phyloP scores from a whole-genome alignment of 768 basidiomycete species.

The Lactarius vividus region DNA sequence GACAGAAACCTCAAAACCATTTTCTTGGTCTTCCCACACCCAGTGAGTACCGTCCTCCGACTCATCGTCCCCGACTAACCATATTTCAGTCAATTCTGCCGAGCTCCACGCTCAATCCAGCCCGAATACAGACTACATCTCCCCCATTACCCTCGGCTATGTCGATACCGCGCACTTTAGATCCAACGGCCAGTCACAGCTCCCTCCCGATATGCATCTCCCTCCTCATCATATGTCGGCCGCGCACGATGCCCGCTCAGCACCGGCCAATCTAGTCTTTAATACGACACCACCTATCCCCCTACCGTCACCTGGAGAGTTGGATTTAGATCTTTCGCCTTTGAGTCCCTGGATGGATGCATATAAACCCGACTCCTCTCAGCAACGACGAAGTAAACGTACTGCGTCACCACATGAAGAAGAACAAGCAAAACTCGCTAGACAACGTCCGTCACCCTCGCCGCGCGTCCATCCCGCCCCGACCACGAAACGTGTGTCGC shows the following conservation, averaged over 20 bases:
- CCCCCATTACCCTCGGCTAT: constrained; percentile 57
- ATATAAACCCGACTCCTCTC: constrained; percentile 40
- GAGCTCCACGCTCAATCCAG: constrained; percentile 63
- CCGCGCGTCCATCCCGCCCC: constrained; percentile 13
- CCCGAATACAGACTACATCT: constrained; percentile 50
- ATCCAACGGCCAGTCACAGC: constrained; percentile 26
- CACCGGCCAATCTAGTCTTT: constrained; percentile 75
- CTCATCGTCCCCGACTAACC: constrained; percentile 15
- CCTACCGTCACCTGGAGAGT: constrained; percentile 47
- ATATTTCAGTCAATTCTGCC: constrained; percentile 39
- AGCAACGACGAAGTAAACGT: constrained; percentile 21
- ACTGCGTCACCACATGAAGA: constrained; percentile 26
- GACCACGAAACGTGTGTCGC: constrained; percentile 14
- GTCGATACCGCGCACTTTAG: constrained; percentile 33
- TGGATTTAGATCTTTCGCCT: constrained; percentile 75
- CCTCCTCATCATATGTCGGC: constrained; percentile 32
- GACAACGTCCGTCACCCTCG: constrained; percentile 25
- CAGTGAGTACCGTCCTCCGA: constrained; percentile 42
- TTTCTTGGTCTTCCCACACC: constrained; percentile 62
- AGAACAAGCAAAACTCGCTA: constrained; percentile 18
- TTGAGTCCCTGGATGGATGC: constrained; percentile 80
- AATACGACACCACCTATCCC: constrained; percentile 41
- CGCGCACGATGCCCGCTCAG: constrained; percentile 44
- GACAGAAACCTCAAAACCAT: constrained; percentile 29
- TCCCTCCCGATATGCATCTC: constrained; percentile 30